Evolutionary conservation across 2,329 filamentous ascomycete genomes (phyloP).

Genomic region (Juglanconis juglandina): DNA sequence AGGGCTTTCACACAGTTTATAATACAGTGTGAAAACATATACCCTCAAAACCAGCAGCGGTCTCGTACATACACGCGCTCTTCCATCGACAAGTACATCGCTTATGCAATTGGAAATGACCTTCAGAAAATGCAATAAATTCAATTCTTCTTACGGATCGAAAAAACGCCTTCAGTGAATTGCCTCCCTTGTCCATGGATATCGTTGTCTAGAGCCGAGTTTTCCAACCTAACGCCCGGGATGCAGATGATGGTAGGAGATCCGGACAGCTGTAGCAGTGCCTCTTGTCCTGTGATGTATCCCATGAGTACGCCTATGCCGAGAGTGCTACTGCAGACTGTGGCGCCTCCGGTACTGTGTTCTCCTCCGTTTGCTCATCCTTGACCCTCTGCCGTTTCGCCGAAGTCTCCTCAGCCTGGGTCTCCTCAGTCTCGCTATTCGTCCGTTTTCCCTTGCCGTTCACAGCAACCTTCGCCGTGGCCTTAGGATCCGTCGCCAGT

Average conservation of each 20-base stretch:
- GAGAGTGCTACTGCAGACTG: conserved; percentile 13
- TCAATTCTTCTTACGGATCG: not conserved
- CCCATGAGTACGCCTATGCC: not conserved
- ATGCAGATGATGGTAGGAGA: not conserved
- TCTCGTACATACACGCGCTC: not conserved
- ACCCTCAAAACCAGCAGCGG: too few relatives aligned
- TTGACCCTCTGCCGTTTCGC: conserved; percentile 5
- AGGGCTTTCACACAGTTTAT: not conserved
- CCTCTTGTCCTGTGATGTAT: not conserved
- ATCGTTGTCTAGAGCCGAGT: conserved; percentile 15
- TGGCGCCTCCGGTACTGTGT: not conserved
- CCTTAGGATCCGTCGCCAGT: conserved; percentile 49
- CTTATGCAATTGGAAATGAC: not conserved
- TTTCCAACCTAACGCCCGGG: conserved; percentile 6
- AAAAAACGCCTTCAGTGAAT: not conserved
- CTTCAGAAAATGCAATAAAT: not conserved
- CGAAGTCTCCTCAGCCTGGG: not conserved
- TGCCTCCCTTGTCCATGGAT: conserved; percentile 2
- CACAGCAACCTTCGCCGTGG: not conserved
- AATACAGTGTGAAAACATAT: not conserved
- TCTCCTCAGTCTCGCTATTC: not conserved
- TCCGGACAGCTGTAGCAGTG: not conserved
- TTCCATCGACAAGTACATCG: not conserved
- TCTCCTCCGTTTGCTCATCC: not conserved
- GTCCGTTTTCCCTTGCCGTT: conserved; percentile 9